Evolutionary conservation across 768 basidiomycete species (phyloP).

Genomic region (Nevesoporus exiguus): DNA sequence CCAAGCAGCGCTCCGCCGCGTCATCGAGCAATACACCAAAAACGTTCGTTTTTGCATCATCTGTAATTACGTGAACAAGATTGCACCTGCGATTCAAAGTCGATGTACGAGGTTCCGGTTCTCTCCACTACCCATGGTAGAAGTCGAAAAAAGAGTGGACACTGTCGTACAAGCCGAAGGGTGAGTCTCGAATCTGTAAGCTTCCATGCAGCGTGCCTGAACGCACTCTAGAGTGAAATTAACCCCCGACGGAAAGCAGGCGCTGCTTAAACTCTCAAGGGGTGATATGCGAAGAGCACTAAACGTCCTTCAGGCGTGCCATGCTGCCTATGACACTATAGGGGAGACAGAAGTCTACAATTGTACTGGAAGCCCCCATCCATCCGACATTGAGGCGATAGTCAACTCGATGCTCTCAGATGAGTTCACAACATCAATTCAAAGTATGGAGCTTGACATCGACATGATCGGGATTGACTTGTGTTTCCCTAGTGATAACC

Average conservation of each 20-base stretch:
- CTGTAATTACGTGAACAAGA: constrained; percentile 99
- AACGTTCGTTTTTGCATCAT: constrained; percentile 99
- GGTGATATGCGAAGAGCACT: constrained; percentile 98
- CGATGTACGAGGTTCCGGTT: constrained; percentile 97
- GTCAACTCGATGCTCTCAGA: constrained; percentile 95
- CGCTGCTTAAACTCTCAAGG: constrained; percentile 88
- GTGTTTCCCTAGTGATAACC: constrained; percentile 66
- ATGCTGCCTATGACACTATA: constrained; percentile 88
- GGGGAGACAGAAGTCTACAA: constrained; percentile 93
- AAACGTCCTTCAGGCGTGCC: constrained; percentile 96
- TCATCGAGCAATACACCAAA: constrained; percentile 98
- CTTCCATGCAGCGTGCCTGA: background rate
- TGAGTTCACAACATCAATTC: constrained; percentile 90
- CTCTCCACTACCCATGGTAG: constrained; percentile 80
- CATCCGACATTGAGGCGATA: constrained; percentile 88
- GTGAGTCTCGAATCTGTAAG: constrained; percentile 41
- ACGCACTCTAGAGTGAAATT: constrained; percentile 66
- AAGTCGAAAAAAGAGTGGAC: constrained; percentile 81
- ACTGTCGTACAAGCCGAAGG: constrained; percentile 80
- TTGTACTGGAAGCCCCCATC: constrained; percentile 96
- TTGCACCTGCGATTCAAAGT: constrained; percentile 96
- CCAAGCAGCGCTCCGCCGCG: constrained; percentile 92
- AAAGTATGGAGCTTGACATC: constrained; percentile 45
- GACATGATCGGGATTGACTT: background rate
- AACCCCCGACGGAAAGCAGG: constrained; percentile 80